Evolutionary conservation across 306 rosid species (phyloP).

Genomic region (Leucaena leucocephala): DNA sequence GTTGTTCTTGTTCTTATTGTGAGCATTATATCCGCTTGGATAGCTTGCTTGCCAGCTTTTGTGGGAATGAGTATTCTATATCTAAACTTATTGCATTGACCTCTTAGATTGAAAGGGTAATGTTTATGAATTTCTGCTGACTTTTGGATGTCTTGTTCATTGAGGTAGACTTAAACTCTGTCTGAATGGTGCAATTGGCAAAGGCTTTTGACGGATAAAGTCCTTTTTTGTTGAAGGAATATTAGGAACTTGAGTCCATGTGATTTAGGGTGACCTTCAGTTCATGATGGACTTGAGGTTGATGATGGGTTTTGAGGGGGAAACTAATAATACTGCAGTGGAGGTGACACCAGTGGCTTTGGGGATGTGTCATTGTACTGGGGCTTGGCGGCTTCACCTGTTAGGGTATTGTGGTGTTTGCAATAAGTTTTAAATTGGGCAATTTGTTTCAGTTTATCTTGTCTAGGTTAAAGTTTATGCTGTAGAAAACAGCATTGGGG

Average conservation of each 20-base stretch:
- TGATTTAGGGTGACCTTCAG: background rate
- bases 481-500: background rate
- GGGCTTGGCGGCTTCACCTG: background rate
- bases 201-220: background rate
- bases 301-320: background rate
- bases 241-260: background rate
- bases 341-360: conserved; percentile 8
- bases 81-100: conserved; percentile 1
- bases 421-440: background rate
- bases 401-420: background rate
- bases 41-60: background rate
- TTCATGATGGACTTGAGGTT: background rate
- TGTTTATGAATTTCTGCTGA: background rate
- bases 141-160: background rate
- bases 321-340: background rate
- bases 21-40: background rate
- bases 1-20: background rate
- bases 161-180: background rate
- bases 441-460: background rate
- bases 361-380: background rate
- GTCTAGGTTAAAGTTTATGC: background rate
- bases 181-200: background rate
- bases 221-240: background rate
- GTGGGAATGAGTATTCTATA: background rate
- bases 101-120: background rate